A percentile compares a stretch with the other conserved stretches of the same genome.
Conservation (phyloP, 345 rosid species). For the Salix exigua region DNA sequence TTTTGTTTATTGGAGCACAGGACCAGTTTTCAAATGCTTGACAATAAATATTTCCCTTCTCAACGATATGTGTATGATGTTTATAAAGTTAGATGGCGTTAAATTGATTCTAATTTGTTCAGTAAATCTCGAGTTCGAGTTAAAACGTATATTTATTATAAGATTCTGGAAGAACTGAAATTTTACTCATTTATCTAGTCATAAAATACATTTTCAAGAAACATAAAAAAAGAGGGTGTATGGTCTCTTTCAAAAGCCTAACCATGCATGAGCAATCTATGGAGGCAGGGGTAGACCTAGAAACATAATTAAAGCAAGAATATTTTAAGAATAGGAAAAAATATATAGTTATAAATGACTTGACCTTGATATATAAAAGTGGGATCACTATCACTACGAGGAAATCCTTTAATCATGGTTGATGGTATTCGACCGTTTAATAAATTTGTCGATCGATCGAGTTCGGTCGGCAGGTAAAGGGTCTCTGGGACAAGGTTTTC, state of each 20-base stretch:
- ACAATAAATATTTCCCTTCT: neutral
- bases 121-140: no score
- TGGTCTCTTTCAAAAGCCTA: neutral
- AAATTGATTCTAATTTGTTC: no score
- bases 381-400: neutral
- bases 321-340: neutral
- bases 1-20: neutral
- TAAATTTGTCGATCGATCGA: neutral
- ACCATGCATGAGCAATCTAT: neutral
- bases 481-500: neutral
- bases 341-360: neutral
- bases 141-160: accelerated
- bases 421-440: neutral
- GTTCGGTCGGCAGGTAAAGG: neutral
- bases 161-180: accelerated
- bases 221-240: no score
- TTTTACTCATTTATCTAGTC: no score
- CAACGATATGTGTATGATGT: no score
- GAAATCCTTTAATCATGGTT: no score
- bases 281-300: neutral
- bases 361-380: neutral
- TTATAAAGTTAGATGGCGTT: no score
- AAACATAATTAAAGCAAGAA: neutral
- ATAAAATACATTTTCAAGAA: no score
- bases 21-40: neutral